Conservation (phyloP, 805 yeast genomes). For the Saccharomycopsis sp. region DNA sequence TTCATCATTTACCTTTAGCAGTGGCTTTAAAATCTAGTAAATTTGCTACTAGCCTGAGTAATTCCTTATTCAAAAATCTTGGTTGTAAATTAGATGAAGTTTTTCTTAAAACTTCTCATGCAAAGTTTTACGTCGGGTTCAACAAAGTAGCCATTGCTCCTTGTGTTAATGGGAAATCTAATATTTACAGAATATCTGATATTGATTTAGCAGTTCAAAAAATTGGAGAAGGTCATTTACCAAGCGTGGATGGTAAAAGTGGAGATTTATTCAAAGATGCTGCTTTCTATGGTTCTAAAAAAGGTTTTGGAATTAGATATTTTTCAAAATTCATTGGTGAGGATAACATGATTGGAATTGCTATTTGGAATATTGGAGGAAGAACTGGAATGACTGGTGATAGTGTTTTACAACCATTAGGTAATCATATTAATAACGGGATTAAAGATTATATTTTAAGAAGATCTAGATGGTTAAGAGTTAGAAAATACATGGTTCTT, state of each 20-base stretch:
- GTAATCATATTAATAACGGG: conserved; percentile 25
- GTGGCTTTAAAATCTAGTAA: conserved; percentile 24
- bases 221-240: conserved; percentile 25
- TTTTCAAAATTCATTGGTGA: conserved; percentile 83
- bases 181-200: conserved; percentile 58
- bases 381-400: conserved; percentile 75
- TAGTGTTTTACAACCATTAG: conserved; percentile 65
- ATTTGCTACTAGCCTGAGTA: conserved; percentile 1
- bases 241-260: conserved; percentile 25
- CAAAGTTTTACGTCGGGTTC: conserved; percentile 73
- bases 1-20: conserved; percentile 77
- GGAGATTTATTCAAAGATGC: conserved; percentile 28
- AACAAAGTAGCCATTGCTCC: conserved; percentile 71
- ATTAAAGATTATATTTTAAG: conserved; percentile 51
- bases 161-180: conserved; percentile 86
- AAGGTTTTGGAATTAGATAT: conserved; percentile 45
- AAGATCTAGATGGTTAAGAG: conserved; percentile 77
- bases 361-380: conserved; percentile 64
- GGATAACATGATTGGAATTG: conserved; percentile 86
- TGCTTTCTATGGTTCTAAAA: conserved; percentile 21
- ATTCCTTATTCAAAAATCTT: conserved; percentile 22
- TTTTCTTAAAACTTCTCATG: conserved; percentile 75
- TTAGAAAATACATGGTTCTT: conserved; percentile 77
- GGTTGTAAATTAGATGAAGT: conserved; percentile 77
- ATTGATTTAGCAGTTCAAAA: conserved; percentile 45